phyloP scores from a whole-genome alignment of 2,329 filamentous ascomycete genomes.

The Penicillium olsonii region DNA sequence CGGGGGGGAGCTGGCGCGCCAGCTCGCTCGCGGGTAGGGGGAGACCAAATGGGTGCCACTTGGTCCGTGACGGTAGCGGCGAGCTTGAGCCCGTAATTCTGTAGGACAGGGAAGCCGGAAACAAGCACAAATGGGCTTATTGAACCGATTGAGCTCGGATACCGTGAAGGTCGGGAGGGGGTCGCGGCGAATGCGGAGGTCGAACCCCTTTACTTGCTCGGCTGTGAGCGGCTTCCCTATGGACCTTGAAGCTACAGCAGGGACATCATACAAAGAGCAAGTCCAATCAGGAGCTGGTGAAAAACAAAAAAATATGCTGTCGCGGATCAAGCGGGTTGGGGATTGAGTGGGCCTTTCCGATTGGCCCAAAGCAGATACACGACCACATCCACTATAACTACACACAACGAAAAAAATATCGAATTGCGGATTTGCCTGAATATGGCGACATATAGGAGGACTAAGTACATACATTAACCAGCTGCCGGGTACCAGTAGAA shows the following conservation, averaged over 20 bases:
- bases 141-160: constrained; percentile 13
- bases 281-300: not conserved
- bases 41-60: not conserved
- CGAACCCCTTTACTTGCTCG: constrained; percentile 27
- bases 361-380: constrained; percentile 22
- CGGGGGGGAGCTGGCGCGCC: constrained; percentile 2
- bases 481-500: constrained; percentile 29
- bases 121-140: constrained; percentile 17
- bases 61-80: not conserved
- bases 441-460: constrained; percentile 22
- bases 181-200: constrained; percentile 9
- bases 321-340: constrained; percentile 36
- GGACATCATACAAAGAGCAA: constrained; percentile 15
- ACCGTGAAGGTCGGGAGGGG: constrained; percentile 8
- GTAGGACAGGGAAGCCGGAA: constrained; percentile 21
- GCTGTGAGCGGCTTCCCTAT: constrained; percentile 22
- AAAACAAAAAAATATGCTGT: constrained; percentile 21
- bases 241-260: constrained; percentile 10
- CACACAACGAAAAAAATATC: constrained; percentile 13
- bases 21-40: constrained; percentile 2
- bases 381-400: constrained; percentile 4
- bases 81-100: not conserved
- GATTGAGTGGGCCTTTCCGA: constrained; percentile 21
- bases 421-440: constrained; percentile 17
- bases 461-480: constrained; percentile 43